These are phyloP conservation scores for Wallacemonas collosoma DNA, from an alignment of 208 protist genomes.

Conservation along the genomic window DNA sequence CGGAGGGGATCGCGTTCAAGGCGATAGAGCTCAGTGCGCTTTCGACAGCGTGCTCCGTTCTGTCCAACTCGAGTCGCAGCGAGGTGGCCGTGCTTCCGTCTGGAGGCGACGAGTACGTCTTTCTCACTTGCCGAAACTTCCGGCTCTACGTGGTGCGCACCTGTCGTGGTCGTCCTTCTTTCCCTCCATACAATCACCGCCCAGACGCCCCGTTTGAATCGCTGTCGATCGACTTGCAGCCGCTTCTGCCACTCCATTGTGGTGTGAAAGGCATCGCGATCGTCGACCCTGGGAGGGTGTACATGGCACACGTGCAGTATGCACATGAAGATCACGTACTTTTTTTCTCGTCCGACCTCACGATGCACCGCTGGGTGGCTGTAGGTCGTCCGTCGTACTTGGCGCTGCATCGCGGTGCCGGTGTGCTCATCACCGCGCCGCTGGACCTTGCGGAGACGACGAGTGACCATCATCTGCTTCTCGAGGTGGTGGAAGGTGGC, in stretches of 20 bases:
- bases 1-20: conserved; percentile 5
- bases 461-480: conserved; percentile 37
- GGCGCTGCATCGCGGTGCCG: conserved; percentile 36
- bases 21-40: conserved; percentile 23
- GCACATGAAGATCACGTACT: conserved; percentile 37
- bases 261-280: conserved; percentile 35
- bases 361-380: conserved; percentile 48
- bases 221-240: conserved; percentile 15
- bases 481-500: conserved; percentile 65
- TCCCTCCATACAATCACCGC: background rate
- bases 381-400: conserved; percentile 43
- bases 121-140: conserved; percentile 36
- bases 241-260: conserved; percentile 26
- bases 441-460: conserved; percentile 22
- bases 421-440: conserved; percentile 41
- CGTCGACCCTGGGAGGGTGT: conserved; percentile 29
- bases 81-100: conserved; percentile 19
- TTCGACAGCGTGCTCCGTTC: conserved; percentile 19
- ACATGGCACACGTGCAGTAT: conserved; percentile 40
- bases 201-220: conserved; percentile 10
- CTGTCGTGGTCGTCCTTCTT: background rate
- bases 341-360: conserved; percentile 58
- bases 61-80: conserved; percentile 42
- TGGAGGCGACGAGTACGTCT: conserved; percentile 43
- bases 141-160: conserved; percentile 34